Base-by-base conservation (phyloP, 768 basidiomycete species). In the Saitozyma sp. region DNA sequence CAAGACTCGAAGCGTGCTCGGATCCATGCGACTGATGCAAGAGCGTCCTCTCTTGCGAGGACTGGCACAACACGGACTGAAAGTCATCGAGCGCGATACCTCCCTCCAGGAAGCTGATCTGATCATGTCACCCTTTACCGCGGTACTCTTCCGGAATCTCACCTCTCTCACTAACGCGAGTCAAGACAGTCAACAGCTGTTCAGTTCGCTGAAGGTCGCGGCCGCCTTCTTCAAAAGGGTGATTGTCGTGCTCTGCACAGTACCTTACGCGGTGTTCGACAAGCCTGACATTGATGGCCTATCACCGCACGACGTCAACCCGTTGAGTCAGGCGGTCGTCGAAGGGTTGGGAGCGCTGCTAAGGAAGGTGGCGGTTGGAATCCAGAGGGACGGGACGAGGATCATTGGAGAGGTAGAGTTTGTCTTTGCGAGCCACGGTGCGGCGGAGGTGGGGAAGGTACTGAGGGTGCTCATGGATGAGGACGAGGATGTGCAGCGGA, bases 31-130 rank as follows among this genome's bases (percentile, higher is more conserved):
- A 6, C 10, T 52, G 6, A 29, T 63, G 38, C 37, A 46, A 16
- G 14, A 58, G 37, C 48, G 56, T 20, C 42, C 48, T 9, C 46
- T 63, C 4, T 9, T 19, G 1, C 19, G 50, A 13, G 48, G 29
- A 7, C 51, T 63, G n/a, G 42, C 14, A 6, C 11, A 16, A n/a
- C 9, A 8, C 13, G 40, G 42, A 1, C 38, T 63, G n/a, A 17
- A 46, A 9, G 39, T 63, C 17, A 43, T 50, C 9, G 62, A 63
- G 43, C 14, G 50, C 1, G 56, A 58, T 7, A 16, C 10, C 14
- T 14, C 19, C 6, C 16, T 53, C 9, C 62, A 63, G 43, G 56
- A 50, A 13, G 62, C 56, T 7, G 62, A 63, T 40, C 62, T 63
- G 8, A 43, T 53, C 17, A 11, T 63, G 1, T 63, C 62, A 9